phyloP scores from a whole-genome alignment of 164 flowering plant species.

The Nymphaea thermarum region DNA sequence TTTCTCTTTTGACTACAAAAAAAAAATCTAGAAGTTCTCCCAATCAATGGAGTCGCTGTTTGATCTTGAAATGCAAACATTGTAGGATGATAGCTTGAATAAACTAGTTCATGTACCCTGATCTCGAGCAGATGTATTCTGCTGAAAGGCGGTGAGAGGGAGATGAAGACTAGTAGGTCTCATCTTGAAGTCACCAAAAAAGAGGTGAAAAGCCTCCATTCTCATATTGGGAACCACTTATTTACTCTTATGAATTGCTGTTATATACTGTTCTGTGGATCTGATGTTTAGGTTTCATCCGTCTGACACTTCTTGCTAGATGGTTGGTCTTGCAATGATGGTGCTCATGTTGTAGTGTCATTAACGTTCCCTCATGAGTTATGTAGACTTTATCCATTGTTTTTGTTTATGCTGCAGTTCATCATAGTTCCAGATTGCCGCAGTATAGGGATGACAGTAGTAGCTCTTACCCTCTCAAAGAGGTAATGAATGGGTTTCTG shows the following conservation, averaged over 20 bases:
- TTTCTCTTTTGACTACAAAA: too few relatives aligned
- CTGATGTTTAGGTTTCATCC: neutral
- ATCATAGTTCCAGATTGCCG: slow-evolving; percentile 1
- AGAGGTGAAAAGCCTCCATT: too few relatives aligned
- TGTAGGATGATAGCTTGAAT: too few relatives aligned
- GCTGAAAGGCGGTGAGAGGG: too few relatives aligned
- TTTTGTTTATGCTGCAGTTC: neutral
- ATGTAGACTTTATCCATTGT: neutral
- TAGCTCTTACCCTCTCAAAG: neutral
- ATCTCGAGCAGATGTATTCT: too few relatives aligned
- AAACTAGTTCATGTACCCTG: too few relatives aligned
- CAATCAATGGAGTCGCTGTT: too few relatives aligned
- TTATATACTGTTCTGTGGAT: neutral
- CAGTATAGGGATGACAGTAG: neutral
- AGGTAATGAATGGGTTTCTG: neutral
- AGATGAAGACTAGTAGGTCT: too few relatives aligned
- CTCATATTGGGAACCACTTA: neutral
- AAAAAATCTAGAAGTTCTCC: too few relatives aligned
- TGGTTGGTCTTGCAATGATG: neutral
- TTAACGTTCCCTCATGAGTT: neutral
- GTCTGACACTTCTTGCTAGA: neutral
- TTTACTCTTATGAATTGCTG: neutral
- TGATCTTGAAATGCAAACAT: too few relatives aligned
- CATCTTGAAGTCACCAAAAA: too few relatives aligned
- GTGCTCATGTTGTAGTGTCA: neutral